phyloP scores from a whole-genome alignment of 2,329 filamentous ascomycete species.

The Cordyceps fumosorosea region DNA sequence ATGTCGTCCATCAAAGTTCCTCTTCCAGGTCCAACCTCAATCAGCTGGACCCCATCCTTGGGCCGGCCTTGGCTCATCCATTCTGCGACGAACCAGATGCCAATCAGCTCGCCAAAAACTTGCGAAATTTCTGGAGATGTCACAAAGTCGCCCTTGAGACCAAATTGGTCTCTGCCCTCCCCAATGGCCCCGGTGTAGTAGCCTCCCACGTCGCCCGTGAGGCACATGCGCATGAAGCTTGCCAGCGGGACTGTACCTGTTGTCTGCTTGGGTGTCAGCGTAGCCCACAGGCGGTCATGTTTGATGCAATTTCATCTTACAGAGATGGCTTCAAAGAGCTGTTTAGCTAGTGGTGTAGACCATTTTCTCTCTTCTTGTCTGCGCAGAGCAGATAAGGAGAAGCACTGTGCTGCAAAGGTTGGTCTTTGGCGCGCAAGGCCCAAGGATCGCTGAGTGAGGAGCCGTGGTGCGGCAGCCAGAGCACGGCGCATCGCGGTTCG shows the following conservation, averaged over 20 bases:
- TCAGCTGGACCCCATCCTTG: constrained; percentile 70
- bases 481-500: constrained; percentile 1
- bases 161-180: constrained; percentile 76
- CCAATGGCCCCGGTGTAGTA: constrained; percentile 80
- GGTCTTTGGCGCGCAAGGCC: neutral
- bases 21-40: constrained; percentile 89
- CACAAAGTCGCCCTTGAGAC: constrained; percentile 88
- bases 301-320: constrained; percentile 37
- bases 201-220: constrained; percentile 82
- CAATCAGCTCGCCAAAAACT: constrained; percentile 89
- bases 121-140: constrained; percentile 97
- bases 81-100: constrained; percentile 91
- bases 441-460: constrained; percentile 3
- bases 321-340: constrained; percentile 77
- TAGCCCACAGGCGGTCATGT: neutral
- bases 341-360: constrained; percentile 89
- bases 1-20: constrained; percentile 98
- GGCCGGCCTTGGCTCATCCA: constrained; percentile 87
- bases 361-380: constrained; percentile 54
- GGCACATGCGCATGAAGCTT: constrained; percentile 96
- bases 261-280: constrained; percentile 30
- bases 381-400: constrained; percentile 19
- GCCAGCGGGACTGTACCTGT: constrained; percentile 90
- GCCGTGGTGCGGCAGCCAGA: constrained; percentile 10
- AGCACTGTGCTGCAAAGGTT: constrained; percentile 14